phyloP scores from a whole-genome alignment of 148 eudicot genomes.

The Polygonum maritimum region DNA sequence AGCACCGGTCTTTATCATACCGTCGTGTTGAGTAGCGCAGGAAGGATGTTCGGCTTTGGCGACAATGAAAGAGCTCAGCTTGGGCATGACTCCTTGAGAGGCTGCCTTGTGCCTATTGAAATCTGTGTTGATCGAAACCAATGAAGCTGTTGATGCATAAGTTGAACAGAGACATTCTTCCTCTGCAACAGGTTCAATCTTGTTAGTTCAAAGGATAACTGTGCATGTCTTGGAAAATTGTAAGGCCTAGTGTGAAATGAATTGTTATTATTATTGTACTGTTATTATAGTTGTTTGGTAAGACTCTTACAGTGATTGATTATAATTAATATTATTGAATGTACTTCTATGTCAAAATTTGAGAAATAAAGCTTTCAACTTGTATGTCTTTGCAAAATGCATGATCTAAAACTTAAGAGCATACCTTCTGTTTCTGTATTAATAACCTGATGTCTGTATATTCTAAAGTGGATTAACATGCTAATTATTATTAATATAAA shows the following conservation, averaged over 20 bases:
- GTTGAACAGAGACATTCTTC: neutral
- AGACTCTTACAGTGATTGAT: neutral
- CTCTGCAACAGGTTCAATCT: neutral
- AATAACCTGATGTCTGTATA: too few species aligned
- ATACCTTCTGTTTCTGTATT: neutral
- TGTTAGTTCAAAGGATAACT: neutral
- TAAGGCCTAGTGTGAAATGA: neutral
- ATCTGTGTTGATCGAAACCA: conserved; percentile 28
- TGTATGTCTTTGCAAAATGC: too few species aligned
- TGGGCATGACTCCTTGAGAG: conserved; percentile 64
- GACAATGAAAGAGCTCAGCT: conserved; percentile 95
- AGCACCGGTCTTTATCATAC: conserved; percentile 94
- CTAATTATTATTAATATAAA: too few species aligned
- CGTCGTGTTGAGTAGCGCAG: conserved; percentile 58
- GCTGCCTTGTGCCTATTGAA: conserved; percentile 73
- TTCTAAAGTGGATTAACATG: too few species aligned
- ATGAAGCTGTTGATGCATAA: conserved; percentile 16
- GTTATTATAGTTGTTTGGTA: neutral
- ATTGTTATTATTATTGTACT: neutral
- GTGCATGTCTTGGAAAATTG: neutral
- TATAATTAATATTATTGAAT: neutral
- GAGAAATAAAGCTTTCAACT: neutral
- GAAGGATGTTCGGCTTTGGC: conserved; percentile 86
- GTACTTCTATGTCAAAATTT: neutral
- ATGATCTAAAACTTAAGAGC: too few species aligned